These are phyloP conservation scores for Fennellomyces sp. DNA, from an alignment of 371 early-diverging fungal genomes.

Conservation along the genomic window DNA sequence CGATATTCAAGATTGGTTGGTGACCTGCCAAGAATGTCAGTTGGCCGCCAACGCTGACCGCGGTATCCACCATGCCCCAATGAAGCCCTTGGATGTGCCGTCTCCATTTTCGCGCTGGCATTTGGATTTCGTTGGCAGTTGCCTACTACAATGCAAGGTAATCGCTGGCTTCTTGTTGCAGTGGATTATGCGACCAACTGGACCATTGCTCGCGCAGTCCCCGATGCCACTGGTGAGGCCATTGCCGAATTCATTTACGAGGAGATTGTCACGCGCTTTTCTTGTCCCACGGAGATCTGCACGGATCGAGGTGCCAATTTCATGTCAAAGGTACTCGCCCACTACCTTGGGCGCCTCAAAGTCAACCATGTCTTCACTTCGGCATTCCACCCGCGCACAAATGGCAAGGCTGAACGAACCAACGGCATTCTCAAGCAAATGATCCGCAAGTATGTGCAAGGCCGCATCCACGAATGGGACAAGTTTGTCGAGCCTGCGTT, in stretches of 20 bases:
- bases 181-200: slow-evolving; percentile 48
- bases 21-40: slow-evolving; percentile 27
- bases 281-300: slow-evolving; percentile 25
- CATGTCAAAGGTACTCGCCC: slow-evolving; percentile 5
- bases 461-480: slow-evolving; percentile 6
- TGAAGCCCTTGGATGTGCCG: slow-evolving; percentile 10
- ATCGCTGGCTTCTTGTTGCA: slow-evolving; percentile 27
- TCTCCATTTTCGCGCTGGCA: slow-evolving; percentile 26
- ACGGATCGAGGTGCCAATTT: slow-evolving; percentile 31
- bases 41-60: neutral
- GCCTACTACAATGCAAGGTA: slow-evolving; percentile 15
- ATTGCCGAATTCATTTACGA: slow-evolving; percentile 21
- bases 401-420: slow-evolving; percentile 26
- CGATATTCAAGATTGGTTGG: slow-evolving; percentile 14
- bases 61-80: slow-evolving; percentile 8
- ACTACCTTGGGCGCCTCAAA: neutral
- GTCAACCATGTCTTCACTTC: slow-evolving; percentile 19
- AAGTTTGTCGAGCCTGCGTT: slow-evolving; percentile 10
- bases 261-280: slow-evolving; percentile 34
- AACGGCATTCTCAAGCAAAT: slow-evolving; percentile 11
- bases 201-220: slow-evolving; percentile 38
- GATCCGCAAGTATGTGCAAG: slow-evolving; percentile 4
- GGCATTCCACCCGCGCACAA: slow-evolving; percentile 24
- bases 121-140: slow-evolving; percentile 28
- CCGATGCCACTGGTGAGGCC: slow-evolving; percentile 26